Percentiles rank a stretch among this genome's conserved stretches.
phyloP scores from a whole-genome alignment of 2,329 filamentous ascomycete species.

The Malbranchea zuffiana region DNA sequence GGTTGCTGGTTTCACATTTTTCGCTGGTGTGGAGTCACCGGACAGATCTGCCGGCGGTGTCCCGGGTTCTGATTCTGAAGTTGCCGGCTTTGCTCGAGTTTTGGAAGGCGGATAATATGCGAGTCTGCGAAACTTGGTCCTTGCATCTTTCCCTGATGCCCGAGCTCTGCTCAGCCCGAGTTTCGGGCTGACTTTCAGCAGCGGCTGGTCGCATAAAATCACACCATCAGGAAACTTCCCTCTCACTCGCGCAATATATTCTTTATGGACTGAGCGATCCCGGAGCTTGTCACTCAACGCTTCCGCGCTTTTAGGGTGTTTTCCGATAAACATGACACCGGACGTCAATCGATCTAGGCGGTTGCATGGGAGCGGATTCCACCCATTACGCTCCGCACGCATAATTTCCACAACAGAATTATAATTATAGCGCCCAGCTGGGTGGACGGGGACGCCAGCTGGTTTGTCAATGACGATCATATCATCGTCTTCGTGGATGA shows the following conservation, averaged over 20 bases:
- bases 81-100: conserved; percentile 16
- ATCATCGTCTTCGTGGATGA: conserved; percentile 84
- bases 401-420: conserved; percentile 93
- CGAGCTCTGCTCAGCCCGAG: conserved; percentile 89
- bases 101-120: conserved; percentile 69
- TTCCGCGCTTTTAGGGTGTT: conserved; percentile 70
- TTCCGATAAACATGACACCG: conserved; percentile 96
- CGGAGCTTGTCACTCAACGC: conserved; percentile 65
- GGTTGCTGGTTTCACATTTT: conserved; percentile 18
- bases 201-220: conserved; percentile 83
- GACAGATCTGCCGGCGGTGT: conserved; percentile 11
- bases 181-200: conserved; percentile 88
- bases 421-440: conserved; percentile 88
- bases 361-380: conserved; percentile 66
- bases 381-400: conserved; percentile 57
- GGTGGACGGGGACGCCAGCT: conserved; percentile 86
- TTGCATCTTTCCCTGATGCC: conserved; percentile 79
- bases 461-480: conserved; percentile 97
- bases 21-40: conserved; percentile 11
- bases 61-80: conserved; percentile 6
- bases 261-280: conserved; percentile 75
- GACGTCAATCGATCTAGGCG: conserved; percentile 88
- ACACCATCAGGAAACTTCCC: conserved; percentile 88
- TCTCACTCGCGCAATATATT: conserved; percentile 85
- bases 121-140: conserved; percentile 80